Percentiles rank a stretch among this genome's conserved stretches.
Conservation (phyloP, 2,329 filamentous ascomycete species). For the Nemania bipapillata region DNA sequence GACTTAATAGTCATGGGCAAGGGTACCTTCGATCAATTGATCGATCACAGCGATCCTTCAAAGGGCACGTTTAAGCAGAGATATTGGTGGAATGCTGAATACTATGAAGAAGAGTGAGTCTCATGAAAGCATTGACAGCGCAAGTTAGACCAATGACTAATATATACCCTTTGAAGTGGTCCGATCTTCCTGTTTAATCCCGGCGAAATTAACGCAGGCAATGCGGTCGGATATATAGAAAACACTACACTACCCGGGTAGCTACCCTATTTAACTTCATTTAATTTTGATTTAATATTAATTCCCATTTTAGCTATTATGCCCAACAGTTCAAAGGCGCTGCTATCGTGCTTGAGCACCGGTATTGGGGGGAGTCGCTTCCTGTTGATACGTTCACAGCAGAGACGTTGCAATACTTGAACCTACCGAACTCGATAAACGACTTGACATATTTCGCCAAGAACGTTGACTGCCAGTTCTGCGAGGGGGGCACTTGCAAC, state of each 20-base stretch:
- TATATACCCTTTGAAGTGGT: slow-evolving; percentile 26
- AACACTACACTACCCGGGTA: slow-evolving; percentile 37
- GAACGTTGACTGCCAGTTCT: slow-evolving; percentile 56
- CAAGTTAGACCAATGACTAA: slow-evolving; percentile 1
- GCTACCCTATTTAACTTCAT: too few species aligned
- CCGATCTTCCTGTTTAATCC: slow-evolving; percentile 42
- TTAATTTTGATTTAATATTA: too few species aligned
- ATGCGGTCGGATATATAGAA: slow-evolving; percentile 34
- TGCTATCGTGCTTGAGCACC: slow-evolving; percentile 41
- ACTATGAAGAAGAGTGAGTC: slow-evolving; percentile 39
- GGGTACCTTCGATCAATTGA: slow-evolving; percentile 32
- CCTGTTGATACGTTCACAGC: slow-evolving; percentile 40
- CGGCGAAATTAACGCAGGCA: slow-evolving; percentile 36
- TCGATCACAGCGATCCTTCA: slow-evolving; percentile 29
- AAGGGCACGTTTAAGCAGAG: slow-evolving; percentile 37
- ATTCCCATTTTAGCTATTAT: too few species aligned
- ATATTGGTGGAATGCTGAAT: slow-evolving; percentile 40
- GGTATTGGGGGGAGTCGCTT: slow-evolving; percentile 41
- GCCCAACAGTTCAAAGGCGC: slow-evolving; percentile 40
- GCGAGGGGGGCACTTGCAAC: slow-evolving; percentile 53
- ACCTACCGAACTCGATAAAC: slow-evolving; percentile 46
- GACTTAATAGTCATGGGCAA: slow-evolving; percentile 29
- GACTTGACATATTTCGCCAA: slow-evolving; percentile 50
- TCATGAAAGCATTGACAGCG: background rate
- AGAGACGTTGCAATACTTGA: slow-evolving; percentile 45